Base-by-base conservation (phyloP, 768 basidiomycete genomes). In the Hypholoma sublateritium region DNA sequence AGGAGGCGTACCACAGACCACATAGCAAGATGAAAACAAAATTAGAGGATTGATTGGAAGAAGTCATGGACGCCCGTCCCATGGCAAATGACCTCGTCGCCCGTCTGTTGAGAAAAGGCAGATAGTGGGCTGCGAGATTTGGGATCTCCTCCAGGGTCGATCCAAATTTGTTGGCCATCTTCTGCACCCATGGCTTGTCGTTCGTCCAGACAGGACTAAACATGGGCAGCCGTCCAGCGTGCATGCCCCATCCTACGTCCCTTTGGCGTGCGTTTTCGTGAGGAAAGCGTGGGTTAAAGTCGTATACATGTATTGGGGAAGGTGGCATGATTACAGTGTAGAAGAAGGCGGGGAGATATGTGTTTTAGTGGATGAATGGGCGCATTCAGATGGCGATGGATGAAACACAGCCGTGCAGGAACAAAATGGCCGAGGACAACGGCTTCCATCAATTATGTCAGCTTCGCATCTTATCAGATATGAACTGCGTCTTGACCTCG, bases 1-100 rank as follows among this genome's bases (percentile, higher is more conserved):
- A 97, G 3, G 89, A 86, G 14, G 86, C 81, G 74, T 99, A 99
- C 97, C 97, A 99, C 19, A 98, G 78, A 16, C 77, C 73, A 69
- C 97, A 99, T 34, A 96, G 79, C 53, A 90, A 71, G 46, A 94
- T 74, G 74, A 99, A 98, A 32, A 73, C 65, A 28, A 68, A 59
- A 43, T 71, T 75, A 35, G 79, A 77, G 34, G 73, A 67, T 14
- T 72, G 53, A 14, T 70, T 59, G 22, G 70, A 55, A 9, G 74
- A 65, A 8, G 72, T 70, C 59, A 73, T 65, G 44, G 70, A 67
- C 25, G 69, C 62, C 51, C 69, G 71, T 19, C 64, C 62, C 24
- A 60, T 62, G 25, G 55, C 37, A 36, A 58, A 67, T 50, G 68
- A 66, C 59, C 69, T 63, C 55, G 65, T 56, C 62, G 66, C 65